phyloP scores from a whole-genome alignment of 495 filamentous ascomycete genomes.

The Chaetomidium leptoderma region DNA sequence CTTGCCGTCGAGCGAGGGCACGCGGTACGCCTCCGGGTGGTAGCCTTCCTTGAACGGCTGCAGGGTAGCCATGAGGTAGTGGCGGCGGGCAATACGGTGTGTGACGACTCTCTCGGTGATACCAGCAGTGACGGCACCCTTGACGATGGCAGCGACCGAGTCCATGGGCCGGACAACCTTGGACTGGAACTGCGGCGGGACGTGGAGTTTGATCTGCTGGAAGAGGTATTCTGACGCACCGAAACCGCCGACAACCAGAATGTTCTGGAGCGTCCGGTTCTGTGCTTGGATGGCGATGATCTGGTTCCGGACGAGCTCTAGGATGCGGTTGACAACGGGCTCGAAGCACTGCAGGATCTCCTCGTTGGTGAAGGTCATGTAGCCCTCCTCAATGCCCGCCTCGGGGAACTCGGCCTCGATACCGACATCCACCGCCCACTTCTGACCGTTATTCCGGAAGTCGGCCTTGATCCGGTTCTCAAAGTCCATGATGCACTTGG shows the following conservation, averaged over 20 bases:
- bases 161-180: slow-evolving; percentile 77
- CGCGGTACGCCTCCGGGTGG: slow-evolving; percentile 95
- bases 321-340: slow-evolving; percentile 67
- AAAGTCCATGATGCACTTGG: slow-evolving; percentile 78
- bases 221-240: slow-evolving; percentile 74
- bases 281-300: slow-evolving; percentile 76
- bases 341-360: slow-evolving; percentile 77
- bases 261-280: slow-evolving; percentile 67
- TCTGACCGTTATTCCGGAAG: slow-evolving; percentile 75
- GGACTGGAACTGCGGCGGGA: slow-evolving; percentile 73
- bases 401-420: slow-evolving; percentile 75
- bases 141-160: slow-evolving; percentile 72
- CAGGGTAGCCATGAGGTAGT: slow-evolving; percentile 98
- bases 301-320: slow-evolving; percentile 70
- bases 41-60: slow-evolving; percentile 99
- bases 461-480: slow-evolving; percentile 76
- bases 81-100: slow-evolving; percentile 92
- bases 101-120: slow-evolving; percentile 96
- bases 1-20: slow-evolving; percentile 92
- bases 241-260: slow-evolving; percentile 69
- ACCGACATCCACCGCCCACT: slow-evolving; percentile 73
- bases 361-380: slow-evolving; percentile 80
- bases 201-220: slow-evolving; percentile 78
- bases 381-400: slow-evolving; percentile 70
- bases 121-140: slow-evolving; percentile 76